Conservation (phyloP, 768 basidiomycete species). For the Rhodosporidiobolus sp. region DNA sequence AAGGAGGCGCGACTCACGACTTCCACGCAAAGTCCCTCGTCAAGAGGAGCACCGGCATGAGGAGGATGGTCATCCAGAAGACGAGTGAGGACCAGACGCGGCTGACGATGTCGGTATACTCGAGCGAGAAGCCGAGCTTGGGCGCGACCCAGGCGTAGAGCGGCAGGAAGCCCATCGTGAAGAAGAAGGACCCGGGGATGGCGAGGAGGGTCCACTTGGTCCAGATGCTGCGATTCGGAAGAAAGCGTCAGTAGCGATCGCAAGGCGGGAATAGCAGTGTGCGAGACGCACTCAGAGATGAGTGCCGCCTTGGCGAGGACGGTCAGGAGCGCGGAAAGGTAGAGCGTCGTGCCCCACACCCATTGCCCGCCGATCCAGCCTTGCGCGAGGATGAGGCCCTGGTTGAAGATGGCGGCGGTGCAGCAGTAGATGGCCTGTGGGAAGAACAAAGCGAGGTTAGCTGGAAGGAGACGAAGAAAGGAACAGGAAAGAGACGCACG, state of each 20-base stretch:
- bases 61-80: slow-evolving; percentile 83
- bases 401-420: slow-evolving; percentile 87
- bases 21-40: slow-evolving; percentile 92
- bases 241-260: not conserved
- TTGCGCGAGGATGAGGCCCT: slow-evolving; percentile 73
- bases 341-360: slow-evolving; percentile 98
- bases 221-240: slow-evolving; percentile 68
- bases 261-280: slow-evolving; percentile 15
- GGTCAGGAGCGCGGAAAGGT: slow-evolving; percentile 85
- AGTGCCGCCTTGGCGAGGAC: slow-evolving; percentile 96
- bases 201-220: slow-evolving; percentile 96
- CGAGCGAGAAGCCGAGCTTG: slow-evolving; percentile 77
- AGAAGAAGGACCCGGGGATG: slow-evolving; percentile 92
- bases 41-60: slow-evolving; percentile 80
- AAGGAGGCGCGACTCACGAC: slow-evolving; percentile 68
- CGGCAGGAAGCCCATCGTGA: slow-evolving; percentile 94
- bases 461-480: not conserved
- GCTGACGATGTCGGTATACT: slow-evolving; percentile 85
- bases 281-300: slow-evolving; percentile 79
- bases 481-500: slow-evolving; percentile 55
- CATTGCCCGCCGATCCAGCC: slow-evolving; percentile 90
- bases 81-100: slow-evolving; percentile 81
- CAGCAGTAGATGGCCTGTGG: slow-evolving; percentile 77
- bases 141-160: slow-evolving; percentile 85
- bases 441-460: not conserved